These are phyloP conservation scores for Chalciporus piperatus DNA, from an alignment of 768 basidiomycete species.

Conservation along the genomic window DNA sequence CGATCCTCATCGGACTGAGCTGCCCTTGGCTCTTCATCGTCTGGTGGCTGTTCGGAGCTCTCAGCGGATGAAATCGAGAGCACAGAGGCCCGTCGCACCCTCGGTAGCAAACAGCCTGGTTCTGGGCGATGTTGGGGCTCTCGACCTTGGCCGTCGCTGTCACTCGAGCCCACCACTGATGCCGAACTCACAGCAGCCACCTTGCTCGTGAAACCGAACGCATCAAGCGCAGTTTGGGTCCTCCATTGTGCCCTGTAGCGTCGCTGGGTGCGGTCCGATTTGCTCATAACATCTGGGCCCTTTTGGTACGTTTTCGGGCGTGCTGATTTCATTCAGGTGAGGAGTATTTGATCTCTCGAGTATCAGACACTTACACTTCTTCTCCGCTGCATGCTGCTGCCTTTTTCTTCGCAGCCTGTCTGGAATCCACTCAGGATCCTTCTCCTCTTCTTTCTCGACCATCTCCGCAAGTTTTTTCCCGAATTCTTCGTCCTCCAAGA, in stretches of 20 bases:
- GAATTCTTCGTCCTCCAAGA: constrained; percentile 5
- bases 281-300: constrained; percentile 7
- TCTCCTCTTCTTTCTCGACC: constrained; percentile 1
- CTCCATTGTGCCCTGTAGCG: neutral
- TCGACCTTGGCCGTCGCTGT: neutral
- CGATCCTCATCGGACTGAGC: neutral
- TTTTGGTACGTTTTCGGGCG: constrained; percentile 2
- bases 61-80: neutral
- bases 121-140: neutral
- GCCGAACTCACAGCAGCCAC: neutral
- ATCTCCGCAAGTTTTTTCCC: constrained; percentile 1
- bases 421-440: constrained; percentile 4
- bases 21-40: neutral
- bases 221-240: neutral
- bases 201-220: constrained; percentile 1
- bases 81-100: neutral
- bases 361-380: neutral
- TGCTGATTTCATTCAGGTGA: neutral
- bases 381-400: neutral
- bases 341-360: neutral
- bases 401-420: constrained; percentile 2
- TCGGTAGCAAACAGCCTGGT: neutral
- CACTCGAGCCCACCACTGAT: neutral
- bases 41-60: neutral
- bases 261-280: constrained; percentile 2